A percentile compares a stretch with the other conserved stretches of the same genome.
Evolutionary conservation across 2,329 filamentous ascomycete genomes (phyloP).

Genomic region (Penicillium polonicum): DNA sequence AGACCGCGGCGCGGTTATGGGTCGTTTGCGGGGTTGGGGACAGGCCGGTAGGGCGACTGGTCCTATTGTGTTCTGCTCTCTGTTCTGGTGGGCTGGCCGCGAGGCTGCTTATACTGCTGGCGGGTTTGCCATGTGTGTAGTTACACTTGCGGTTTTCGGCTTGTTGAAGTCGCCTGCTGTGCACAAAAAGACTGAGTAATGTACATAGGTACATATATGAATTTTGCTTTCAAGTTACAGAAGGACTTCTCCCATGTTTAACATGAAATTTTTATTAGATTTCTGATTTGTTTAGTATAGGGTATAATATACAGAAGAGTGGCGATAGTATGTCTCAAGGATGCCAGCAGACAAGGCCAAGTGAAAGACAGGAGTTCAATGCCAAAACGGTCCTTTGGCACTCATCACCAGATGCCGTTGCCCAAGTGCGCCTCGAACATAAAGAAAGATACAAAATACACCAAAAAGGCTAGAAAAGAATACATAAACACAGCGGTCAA

Average conservation of each 20-base stretch:
- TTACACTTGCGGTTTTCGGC: slow-evolving; percentile 68
- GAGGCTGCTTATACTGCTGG: slow-evolving; percentile 81
- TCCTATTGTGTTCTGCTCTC: slow-evolving; percentile 83
- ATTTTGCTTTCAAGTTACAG: not conserved
- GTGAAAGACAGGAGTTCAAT: not conserved
- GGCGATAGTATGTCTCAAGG: slow-evolving; percentile 10
- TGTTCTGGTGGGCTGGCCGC: slow-evolving; percentile 98
- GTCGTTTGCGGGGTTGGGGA: slow-evolving; percentile 74
- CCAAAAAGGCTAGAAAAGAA: too few relatives aligned
- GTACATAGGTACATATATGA: not conserved
- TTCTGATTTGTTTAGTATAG: not conserved
- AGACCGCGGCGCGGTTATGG: slow-evolving; percentile 83
- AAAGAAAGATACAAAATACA: not conserved
- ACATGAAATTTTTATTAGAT: not conserved
- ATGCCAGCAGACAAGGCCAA: not conserved
- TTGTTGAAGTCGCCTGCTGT: slow-evolving; percentile 63
- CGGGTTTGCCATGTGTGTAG: slow-evolving; percentile 73
- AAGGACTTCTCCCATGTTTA: not conserved
- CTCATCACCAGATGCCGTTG: not conserved
- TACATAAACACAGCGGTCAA: not conserved
- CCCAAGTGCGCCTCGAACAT: not conserved
- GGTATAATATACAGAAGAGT: slow-evolving; percentile 18
- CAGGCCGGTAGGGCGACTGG: slow-evolving; percentile 86
- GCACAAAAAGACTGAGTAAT: slow-evolving; percentile 6
- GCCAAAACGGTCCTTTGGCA: not conserved